Base-by-base conservation (phyloP, 441 rosid species). In the Euphorbia celastroides region DNA sequence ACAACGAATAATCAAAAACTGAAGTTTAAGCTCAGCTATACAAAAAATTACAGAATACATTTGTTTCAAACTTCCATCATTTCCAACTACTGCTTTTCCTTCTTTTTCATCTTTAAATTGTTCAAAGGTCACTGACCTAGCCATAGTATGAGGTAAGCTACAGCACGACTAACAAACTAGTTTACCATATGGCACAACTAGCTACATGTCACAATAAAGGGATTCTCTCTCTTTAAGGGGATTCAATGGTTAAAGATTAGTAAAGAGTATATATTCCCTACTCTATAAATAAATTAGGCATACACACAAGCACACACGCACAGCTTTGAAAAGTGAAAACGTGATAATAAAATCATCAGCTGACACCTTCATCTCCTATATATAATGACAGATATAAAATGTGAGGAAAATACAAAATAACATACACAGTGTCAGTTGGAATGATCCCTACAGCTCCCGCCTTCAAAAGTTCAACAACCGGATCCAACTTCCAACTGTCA, bases 371-470 rank as follows among this genome's bases (percentile, higher is more conserved):
- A 3, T 30, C 23, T 5, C 16, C 5, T 14, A 66, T 11, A 14
- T 16, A 54, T 8, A 55, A 13, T 26, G n/a, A 38, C 22, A 25
- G 7, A 57, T 17, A 22, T 5, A 1, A 11, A 31, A 5, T 20
- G 11, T 25, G 19, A 36, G 54, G 62, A 9, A 41, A 44, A 11
- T 11, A 13, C 14, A 36, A 38, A 19, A 7, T 41, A 34, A 17
- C 85, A 61, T 80, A 93, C 90, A 89, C 76, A 1, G 97, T 87
- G 57, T 93, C 99, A 22, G 99, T 93, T 63, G 99, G 97, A 64
- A 93, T 85, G 69, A 91, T 90, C 30, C 97, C 97, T 58, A 93
- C 97, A 71, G 97, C 99, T 75, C 96, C 97, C 76, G 84, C 72
- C 36, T 84, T 91, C 79, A 93, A 73, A 64, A 89, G 91, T 12